Evolutionary conservation across 2,329 filamentous ascomycete genomes (phyloP), one percentile per base, ranked within the genome.

Genomic region (Talaromyces verruculosus): DNA sequence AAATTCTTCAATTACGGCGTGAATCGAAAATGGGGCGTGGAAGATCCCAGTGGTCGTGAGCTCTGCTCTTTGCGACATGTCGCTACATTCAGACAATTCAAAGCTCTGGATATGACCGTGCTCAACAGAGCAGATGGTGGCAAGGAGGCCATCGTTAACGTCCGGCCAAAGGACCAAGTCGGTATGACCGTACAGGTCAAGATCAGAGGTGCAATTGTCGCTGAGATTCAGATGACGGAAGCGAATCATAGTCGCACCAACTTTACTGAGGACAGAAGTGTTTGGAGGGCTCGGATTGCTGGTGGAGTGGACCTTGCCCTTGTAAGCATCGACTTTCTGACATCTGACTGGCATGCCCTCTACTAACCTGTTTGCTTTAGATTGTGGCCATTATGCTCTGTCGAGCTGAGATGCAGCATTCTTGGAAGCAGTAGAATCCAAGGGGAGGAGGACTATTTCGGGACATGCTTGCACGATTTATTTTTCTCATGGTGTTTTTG

Each of bases 361-460:
- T 57, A 33, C 41, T 64, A 47, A 64, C n/a, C 22, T 58, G 10
- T 37, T n/a, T 1, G 3, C 15, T 28, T 33, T 35, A 63, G 61
- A 55, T 63, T 41, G 47, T 63, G 7, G 62, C 51, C 8, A 64
- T 64, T 28, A 64, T 64, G 62, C 53, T 64, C 37, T 57, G 51
- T 33, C 62, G 62, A 58, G 62, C 62, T 57, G 62, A 64, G 33
- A 57, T 64, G n/a, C 45, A 47, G 19, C 61, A 63, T 55, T 35
- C 41, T 30, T 53, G 19, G 33, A 41, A 22, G 37, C 25, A 55
- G 47, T 63, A 55, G 28, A 61, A 5, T 51, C 11, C 2, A 3
- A 30, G 17, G 11, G 25, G 11, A 49, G 5, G 45, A 3, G 45
- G 2, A 8, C 15, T 6, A 8, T 2, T 51, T 51, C 1, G 2